Evolutionary conservation across 257 asterid species (phyloP).

Genomic region (Buddleja alternifolia): DNA sequence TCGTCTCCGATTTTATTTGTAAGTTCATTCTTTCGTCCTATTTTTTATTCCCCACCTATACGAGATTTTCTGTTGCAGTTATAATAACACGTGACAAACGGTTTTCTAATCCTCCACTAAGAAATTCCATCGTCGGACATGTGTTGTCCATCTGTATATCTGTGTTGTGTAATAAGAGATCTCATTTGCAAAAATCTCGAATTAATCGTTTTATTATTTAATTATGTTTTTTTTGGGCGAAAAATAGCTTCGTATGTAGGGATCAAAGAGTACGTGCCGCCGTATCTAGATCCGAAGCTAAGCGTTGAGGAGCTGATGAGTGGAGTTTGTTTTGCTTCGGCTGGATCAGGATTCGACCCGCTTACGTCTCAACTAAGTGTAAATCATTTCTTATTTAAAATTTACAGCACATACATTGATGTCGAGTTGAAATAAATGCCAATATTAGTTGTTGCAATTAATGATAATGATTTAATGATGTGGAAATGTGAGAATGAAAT

Average conservation of each 20-base stretch:
- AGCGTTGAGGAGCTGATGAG: slow-evolving; percentile 47
- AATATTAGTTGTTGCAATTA: background rate
- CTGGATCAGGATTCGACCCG: slow-evolving; percentile 63
- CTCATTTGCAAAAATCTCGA: too few relatives aligned
- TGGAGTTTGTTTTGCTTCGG: slow-evolving; percentile 74
- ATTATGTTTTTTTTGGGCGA: background rate
- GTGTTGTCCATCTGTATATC: too few relatives aligned
- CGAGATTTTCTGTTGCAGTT: too few relatives aligned
- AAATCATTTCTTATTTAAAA: background rate
- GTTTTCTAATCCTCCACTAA: too few relatives aligned
- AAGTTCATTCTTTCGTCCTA: slow-evolving; percentile 8
- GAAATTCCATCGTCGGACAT: too few relatives aligned
- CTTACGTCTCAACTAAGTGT: slow-evolving; percentile 41
- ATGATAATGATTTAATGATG: background rate
- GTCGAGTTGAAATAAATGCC: background rate
- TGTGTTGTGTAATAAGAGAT: too few relatives aligned
- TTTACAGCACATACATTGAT: background rate
- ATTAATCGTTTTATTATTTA: too few relatives aligned
- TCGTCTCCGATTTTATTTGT: slow-evolving; percentile 36
- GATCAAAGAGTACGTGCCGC: slow-evolving; percentile 50
- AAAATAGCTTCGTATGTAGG: slow-evolving; percentile 47
- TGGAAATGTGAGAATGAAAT: too few relatives aligned
- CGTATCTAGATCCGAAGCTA: slow-evolving; percentile 48
- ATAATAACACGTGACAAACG: too few relatives aligned
- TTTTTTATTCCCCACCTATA: too few relatives aligned